Base-by-base conservation (phyloP, 2,329 filamentous ascomycete genomes). In the Nothophoma quercina region DNA sequence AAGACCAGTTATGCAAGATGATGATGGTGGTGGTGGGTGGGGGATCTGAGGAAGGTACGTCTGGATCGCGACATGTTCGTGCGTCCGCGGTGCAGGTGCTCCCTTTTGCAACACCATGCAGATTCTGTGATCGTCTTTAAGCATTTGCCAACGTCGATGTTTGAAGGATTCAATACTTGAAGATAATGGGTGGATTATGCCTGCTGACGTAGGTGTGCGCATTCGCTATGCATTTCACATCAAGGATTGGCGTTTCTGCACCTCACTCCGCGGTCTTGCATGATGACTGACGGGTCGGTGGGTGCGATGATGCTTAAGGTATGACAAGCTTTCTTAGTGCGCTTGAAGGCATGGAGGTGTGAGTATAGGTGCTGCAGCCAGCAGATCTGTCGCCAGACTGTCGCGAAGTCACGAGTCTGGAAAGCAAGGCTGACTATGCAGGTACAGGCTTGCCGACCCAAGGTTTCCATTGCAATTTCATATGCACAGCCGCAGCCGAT, bases 171-270 rank as follows among this genome's bases (percentile, higher is more conserved):
- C 13, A 16, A 39, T 34, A 21, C 44, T 43, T 48, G 38, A 13
- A 28, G 38, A 9, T 45, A 5, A 4, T 35, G 19, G 9, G 29
- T 52, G 38, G 50, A 33, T 9, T 38, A 23, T 42, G 36, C 38
- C 25, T 18, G 32, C 36, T 47, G 50, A 48, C 39, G 50, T 53
- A 44, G 19, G 32, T 53, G 50, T 43, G 44, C 28, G 43, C 21
- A 45, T 43, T 44, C 33, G 15, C 32, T 39, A 43, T 16, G 42
- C 36, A 42, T 12, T 22, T 48, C 39, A 36, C 39, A 16, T 38
- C 18, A 26, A 32, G 18, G 21, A 42, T 52, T 36, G 15, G 19
- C 29, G 23, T 25, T 35, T 30, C n/a, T 32, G 42, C 26, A 38
- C 7, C 15, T 47, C 13, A 8, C 36, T 43, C 50, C 44, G 38